Evolutionary conservation across 768 basidiomycete genomes (phyloP), one percentile per base, ranked within the genome.

Genomic region (Dentipellis fragilis): DNA sequence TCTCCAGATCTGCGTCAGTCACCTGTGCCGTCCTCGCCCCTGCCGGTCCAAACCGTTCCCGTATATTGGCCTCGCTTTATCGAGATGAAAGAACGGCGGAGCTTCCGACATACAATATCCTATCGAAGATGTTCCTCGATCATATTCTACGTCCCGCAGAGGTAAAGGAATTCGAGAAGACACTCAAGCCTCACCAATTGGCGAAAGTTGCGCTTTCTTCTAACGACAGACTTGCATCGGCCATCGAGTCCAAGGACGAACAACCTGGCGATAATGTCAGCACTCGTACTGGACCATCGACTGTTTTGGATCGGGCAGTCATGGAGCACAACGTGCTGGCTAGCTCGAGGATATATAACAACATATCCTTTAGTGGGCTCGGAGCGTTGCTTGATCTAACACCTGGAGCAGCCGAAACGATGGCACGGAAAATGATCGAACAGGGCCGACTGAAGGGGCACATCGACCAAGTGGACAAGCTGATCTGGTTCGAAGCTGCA

Each of bases 321-420:
- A 91, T 98, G 87, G 96, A 99, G 68, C 96, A 99, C 72, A 99
- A 99, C 69, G 77, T 99, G 10, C 81, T 97, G 58, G 93, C 94
- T 4, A 93, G 93, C 68, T 95, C 93, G 3, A 91, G 93, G 64
- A 93, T 98, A 52, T 99, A 98, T 68, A 93, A 91, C 68, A 98
- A 97, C 64, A 96, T 99, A 72, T 90, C 92, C 23, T 98, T 98
- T 71, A 75, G 80, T 23, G 96, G 95, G n/a, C 72, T 98, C 10
- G 96, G 96, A 19, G 83, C 88, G 1, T 73, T 98, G 14, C 77
- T 99, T 49, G 90, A 93, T 66, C 73, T 98, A 59, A 87, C 90
- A 3, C 88, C 95, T 12, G 87, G 87, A 23, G 93, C 92, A 14
- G 95, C 95, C 16, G 96, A 99, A 71, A 92, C 85, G 0, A 97